These are phyloP conservation scores for Globisporangium cystogenes DNA, from an alignment of 352 stramenopile genomes.

Conservation along the genomic window DNA sequence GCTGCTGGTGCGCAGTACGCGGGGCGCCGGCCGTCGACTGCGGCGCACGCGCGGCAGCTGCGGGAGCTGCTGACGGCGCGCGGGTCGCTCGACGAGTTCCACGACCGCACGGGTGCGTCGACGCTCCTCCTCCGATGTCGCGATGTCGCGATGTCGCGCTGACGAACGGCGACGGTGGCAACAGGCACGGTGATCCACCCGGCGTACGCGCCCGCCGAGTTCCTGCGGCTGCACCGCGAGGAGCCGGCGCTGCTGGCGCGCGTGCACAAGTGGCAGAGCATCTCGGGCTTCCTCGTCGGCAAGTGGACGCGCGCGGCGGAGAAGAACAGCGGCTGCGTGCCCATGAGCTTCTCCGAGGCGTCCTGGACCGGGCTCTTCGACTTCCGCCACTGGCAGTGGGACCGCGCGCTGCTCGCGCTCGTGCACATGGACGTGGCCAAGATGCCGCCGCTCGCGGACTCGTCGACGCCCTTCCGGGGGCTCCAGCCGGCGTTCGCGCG, in stretches of 20 bases:
- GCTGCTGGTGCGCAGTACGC: slow-evolving; percentile 51
- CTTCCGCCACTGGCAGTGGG: slow-evolving; percentile 81
- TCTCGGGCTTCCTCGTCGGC: slow-evolving; percentile 84
- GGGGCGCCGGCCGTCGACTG: slow-evolving; percentile 40
- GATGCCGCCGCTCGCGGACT: slow-evolving; percentile 68
- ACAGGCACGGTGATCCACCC: slow-evolving; percentile 79
- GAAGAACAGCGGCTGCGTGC: slow-evolving; percentile 27
- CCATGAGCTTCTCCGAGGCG: slow-evolving; percentile 92
- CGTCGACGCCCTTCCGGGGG: slow-evolving; percentile 50
- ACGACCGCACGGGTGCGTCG: slow-evolving; percentile 60
- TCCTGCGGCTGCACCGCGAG: slow-evolving; percentile 77
- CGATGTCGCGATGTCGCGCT: not conserved
- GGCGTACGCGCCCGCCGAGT: slow-evolving; percentile 87
- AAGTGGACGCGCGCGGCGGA: slow-evolving; percentile 67
- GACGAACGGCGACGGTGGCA: no score
- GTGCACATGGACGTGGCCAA: slow-evolving; percentile 64
- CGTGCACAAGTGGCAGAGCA: slow-evolving; percentile 85
- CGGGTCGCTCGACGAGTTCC: slow-evolving; percentile 42
- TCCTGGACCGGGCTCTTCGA: slow-evolving; percentile 94
- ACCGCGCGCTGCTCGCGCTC: slow-evolving; percentile 71
- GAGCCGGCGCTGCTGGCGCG: slow-evolving; percentile 29
- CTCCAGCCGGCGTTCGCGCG: slow-evolving; percentile 47
- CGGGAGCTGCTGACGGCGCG: slow-evolving; percentile 28
- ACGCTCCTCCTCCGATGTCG: not conserved
- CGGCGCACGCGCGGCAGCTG: slow-evolving; percentile 41